Conservation (phyloP, 208 protist species). For the Leptomonas seymouri region DNA sequence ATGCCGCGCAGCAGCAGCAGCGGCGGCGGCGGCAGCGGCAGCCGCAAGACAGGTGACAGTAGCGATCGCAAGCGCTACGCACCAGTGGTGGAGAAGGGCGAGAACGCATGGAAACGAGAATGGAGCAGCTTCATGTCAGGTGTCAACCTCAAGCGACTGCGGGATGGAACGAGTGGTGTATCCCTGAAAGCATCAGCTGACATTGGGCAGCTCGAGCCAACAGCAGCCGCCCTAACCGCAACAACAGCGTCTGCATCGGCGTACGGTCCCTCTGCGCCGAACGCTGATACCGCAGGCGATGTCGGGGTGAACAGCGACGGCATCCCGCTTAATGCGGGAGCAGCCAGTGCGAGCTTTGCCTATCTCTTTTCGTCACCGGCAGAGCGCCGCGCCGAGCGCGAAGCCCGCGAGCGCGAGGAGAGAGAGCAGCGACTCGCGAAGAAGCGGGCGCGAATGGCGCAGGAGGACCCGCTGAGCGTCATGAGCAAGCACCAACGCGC, state of each 20-base stretch:
- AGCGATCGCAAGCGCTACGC: constrained; percentile 63
- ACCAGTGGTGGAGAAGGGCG: constrained; percentile 74
- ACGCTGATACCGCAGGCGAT: not conserved
- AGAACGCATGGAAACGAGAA: constrained; percentile 81
- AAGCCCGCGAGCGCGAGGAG: constrained; percentile 40
- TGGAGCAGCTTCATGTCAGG: constrained; percentile 89
- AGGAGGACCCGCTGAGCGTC: constrained; percentile 42
- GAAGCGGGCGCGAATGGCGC: constrained; percentile 31
- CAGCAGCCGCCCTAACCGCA: not conserved
- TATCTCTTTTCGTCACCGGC: constrained; percentile 88
- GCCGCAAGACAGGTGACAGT: constrained; percentile 1
- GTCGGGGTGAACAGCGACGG: constrained; percentile 28
- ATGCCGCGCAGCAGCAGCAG: constrained; percentile 24
- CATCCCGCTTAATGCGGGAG: constrained; percentile 20
- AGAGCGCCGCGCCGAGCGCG: constrained; percentile 66
- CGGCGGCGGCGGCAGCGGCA: not conserved
- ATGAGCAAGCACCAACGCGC: constrained; percentile 81
- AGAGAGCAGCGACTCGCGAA: constrained; percentile 29
- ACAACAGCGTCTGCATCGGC: not conserved
- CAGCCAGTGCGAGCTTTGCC: constrained; percentile 48
- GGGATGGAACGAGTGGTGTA: constrained; percentile 65
- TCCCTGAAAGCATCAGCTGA: constrained; percentile 57
- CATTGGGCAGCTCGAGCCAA: constrained; percentile 36
- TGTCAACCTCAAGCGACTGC: constrained; percentile 72
- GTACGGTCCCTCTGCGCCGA: not conserved